phyloP scores from a whole-genome alignment of 164 flowering plant species.

The Liriodendron chinense region DNA sequence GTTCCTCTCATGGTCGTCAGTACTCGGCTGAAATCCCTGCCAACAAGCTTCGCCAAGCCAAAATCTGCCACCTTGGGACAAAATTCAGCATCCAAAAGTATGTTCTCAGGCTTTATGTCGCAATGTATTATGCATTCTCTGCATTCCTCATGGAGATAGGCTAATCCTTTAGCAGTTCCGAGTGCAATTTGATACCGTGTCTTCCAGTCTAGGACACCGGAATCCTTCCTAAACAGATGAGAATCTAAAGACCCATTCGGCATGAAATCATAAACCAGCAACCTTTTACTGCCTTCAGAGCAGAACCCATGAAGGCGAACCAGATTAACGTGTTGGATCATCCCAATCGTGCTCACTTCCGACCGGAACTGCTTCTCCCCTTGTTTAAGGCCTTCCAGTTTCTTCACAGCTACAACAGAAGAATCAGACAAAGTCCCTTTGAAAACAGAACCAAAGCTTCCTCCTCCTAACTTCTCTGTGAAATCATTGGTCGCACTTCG shows the following conservation, averaged over 20 bases:
- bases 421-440: constrained; percentile 40
- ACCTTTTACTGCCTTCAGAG: constrained; percentile 35
- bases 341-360: constrained; percentile 67
- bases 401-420: constrained; percentile 40
- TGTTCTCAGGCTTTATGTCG: constrained; percentile 39
- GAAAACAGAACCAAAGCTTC: constrained; percentile 53
- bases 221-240: constrained; percentile 24
- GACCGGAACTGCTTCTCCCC: constrained; percentile 54
- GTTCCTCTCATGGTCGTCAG: constrained; percentile 41
- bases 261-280: constrained; percentile 57
- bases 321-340: constrained; percentile 52
- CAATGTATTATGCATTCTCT: constrained; percentile 38
- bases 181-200: constrained; percentile 30
- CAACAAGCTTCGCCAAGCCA: constrained; percentile 33
- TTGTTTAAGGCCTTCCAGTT: constrained; percentile 42
- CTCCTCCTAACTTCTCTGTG: constrained; percentile 49
- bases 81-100: constrained; percentile 29
- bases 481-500: constrained; percentile 43
- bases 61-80: constrained; percentile 38
- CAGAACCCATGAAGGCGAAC: constrained; percentile 54
- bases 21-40: constrained; percentile 32
- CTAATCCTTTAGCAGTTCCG: constrained; percentile 31
- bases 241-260: constrained; percentile 45
- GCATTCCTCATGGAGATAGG: constrained; percentile 34
- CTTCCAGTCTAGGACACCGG: constrained; percentile 22